Conservation (phyloP, 140 eudicot species). For the Cichorium intybus region DNA sequence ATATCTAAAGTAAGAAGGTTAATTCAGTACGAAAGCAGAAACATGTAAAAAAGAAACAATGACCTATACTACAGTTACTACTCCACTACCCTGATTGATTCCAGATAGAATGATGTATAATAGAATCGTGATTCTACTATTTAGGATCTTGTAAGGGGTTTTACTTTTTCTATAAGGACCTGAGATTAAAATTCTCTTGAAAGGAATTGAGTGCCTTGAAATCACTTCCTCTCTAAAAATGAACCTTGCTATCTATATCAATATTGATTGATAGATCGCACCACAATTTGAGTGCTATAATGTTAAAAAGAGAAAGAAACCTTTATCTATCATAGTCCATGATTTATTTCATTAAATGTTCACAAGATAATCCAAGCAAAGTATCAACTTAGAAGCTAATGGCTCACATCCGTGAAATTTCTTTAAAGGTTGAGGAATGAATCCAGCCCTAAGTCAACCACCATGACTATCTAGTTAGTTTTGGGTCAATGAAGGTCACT, state of each 20-base stretch:
- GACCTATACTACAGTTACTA: too few species aligned
- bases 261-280: background rate
- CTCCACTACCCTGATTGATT: too few species aligned
- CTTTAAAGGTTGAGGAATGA: background rate
- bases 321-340: constrained; percentile 7
- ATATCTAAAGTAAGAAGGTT: too few species aligned
- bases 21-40: too few species aligned
- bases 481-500: constrained; percentile 1
- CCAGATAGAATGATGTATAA: too few species aligned
- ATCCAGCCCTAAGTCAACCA: background rate
- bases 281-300: background rate
- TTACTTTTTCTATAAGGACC: too few species aligned
- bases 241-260: constrained; percentile 8
- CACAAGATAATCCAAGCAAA: background rate
- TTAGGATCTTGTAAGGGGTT: too few species aligned
- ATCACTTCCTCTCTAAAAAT: too few species aligned
- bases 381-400: constrained; percentile 3
- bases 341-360: background rate
- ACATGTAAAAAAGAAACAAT: too few species aligned
- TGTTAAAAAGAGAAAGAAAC: background rate
- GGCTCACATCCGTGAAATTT: background rate
- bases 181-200: too few species aligned
- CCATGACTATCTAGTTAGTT: background rate
- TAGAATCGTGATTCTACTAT: too few species aligned
- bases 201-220: too few species aligned